phyloP scores from a whole-genome alignment of 768 basidiomycete genomes.

The Trametes punicea region DNA sequence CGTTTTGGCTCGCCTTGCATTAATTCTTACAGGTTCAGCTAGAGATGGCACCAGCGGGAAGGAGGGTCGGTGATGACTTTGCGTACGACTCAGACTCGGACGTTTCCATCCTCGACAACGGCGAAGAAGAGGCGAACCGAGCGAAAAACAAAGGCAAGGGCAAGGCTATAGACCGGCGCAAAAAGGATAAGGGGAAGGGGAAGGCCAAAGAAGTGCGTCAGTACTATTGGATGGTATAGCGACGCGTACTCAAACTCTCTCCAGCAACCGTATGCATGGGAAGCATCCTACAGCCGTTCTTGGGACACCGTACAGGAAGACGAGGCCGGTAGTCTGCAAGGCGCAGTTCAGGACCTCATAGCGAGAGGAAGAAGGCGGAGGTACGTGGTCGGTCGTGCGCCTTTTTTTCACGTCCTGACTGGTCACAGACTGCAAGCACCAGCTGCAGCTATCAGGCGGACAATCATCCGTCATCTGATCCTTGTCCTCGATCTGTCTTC shows the following conservation, averaged over 20 bases:
- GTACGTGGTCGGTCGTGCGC: conserved; percentile 36
- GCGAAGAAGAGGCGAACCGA: conserved; percentile 39
- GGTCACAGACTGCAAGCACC: conserved; percentile 66
- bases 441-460: conserved; percentile 84
- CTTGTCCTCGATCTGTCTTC: conserved; percentile 89
- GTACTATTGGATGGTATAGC: neutral
- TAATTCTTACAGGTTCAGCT: too few species aligned
- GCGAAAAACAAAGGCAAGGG: conserved; percentile 43
- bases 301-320: conserved; percentile 99
- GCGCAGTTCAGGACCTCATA: conserved; percentile 86
- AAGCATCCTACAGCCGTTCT: conserved; percentile 88
- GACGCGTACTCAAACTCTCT: neutral
- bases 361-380: conserved; percentile 75
- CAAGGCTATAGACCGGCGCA: conserved; percentile 50
- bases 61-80: conserved; percentile 24
- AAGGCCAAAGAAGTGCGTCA: conserved; percentile 50
- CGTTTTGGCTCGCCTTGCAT: too few species aligned
- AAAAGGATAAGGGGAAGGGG: conserved; percentile 53
- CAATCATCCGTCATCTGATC: conserved; percentile 94
- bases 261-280: conserved; percentile 91
- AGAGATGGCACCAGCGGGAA: conserved; percentile 24
- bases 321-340: conserved; percentile 85
- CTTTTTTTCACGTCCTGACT: neutral
- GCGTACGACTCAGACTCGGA: conserved; percentile 71
- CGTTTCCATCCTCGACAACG: conserved; percentile 44